Evolutionary conservation across 306 rosid species (phyloP), one percentile per base, ranked within the genome.

Genomic region (Chamaecrista fasciculata): DNA sequence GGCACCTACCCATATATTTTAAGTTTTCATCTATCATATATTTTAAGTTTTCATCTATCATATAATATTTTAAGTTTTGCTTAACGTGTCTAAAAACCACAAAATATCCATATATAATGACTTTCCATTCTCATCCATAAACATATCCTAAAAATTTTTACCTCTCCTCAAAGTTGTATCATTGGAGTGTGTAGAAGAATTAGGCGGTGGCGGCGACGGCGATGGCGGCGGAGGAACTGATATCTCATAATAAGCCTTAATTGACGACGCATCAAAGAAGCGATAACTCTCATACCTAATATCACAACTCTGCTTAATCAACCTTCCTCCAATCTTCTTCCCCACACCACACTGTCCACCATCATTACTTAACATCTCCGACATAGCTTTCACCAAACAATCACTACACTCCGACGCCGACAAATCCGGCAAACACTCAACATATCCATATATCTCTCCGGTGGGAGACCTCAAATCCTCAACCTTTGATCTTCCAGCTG

Each of bases 401-500:
- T 3, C 1, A 25, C 0, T 14, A 53, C 89, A 85, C 2, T 76
- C 44, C 9, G 0, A 2, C 12, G 5, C 1, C 2, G 77, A 57
- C 44, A 84, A 40, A 72, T 84, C 80, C 3, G 82, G 82, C 1
- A 63, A 31, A 43, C 89, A 81, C 71, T 78, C 79, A 2, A 21
- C 52, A 16, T 63, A 65, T 29, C 69, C 86, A 12, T 14, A 25
- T 60, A 67, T 24, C 5, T 14, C 26, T 11, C n/a, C n/a, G n/a
- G n/a, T n/a, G n/a, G 3, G 19, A 9, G 14, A 29, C 9, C 11
- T n/a, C 0, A 44, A 15, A 48, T 20, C 69, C 1, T 24, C 9
- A 1, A 25, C 33, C 6, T 37, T 12, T 37, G 43, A 1, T 1
- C 43, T 37, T 37, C 43, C 43, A 8, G 43, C 43, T 0, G 43